Base-by-base conservation (phyloP, 768 basidiomycete species). In the Boletellus ananas region DNA sequence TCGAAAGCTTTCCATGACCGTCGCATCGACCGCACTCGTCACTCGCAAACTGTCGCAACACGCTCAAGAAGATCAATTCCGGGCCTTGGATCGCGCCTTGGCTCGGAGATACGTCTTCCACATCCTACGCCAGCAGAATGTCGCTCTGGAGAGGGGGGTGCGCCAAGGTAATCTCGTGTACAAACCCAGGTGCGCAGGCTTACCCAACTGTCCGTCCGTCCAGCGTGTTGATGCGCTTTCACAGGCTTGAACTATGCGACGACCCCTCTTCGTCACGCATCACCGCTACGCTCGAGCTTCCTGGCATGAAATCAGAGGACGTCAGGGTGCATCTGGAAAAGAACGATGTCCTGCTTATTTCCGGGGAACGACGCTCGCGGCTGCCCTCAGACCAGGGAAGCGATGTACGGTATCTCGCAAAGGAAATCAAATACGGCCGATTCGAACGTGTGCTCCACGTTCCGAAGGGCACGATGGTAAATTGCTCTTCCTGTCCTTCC, bases 211-310 rank as follows among this genome's bases (percentile, higher is more conserved):
- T 14, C 34, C 37, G 3, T 45, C 17, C 34, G 23, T 14, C 27
- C 43, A 54, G 53, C 47, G 8, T 16, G 16, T 56, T 68, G 14
- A 68, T 36, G 16, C 27, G 3, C 12, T 21, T 31, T 44, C 21
- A 27, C 49, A 75, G 74, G 38, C 65, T 74, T 49, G 74, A 75
- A 46, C 25, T 75, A 21, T 74, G 61, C 46, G 72, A 75, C 53
- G 68, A 72, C 36, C 64, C 69, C 1, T 52, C 58, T 1, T 64
- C 58, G 13, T 61, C 67, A 4, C 58, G 61, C 41, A 59, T 73
- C 37, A 63, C 60, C 16, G 73, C 74, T 7, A 58, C 59, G 1
- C 61, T 75, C 9, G 74, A 75, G 47, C 63, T 75, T 16, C 74
- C 74, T 16, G 74, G 74, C 17, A 57, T 75, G 47, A 66, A 65